Conservation (phyloP, 148 eudicot genomes). For the Arctostaphylos glauca region DNA sequence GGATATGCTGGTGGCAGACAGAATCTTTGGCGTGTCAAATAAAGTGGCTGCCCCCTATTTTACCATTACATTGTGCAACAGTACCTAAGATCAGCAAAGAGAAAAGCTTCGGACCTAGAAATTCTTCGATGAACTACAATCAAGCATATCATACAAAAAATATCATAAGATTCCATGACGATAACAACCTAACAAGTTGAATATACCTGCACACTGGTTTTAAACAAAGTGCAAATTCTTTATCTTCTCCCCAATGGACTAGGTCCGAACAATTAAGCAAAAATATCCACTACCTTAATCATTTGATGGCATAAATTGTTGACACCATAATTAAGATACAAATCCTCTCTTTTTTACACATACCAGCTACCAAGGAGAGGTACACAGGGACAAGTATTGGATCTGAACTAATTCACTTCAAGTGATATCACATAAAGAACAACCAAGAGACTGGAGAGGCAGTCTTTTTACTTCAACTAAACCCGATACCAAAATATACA, state of each 20-base stretch:
- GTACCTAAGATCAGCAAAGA: background rate
- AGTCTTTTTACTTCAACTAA: background rate
- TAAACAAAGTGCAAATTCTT: background rate
- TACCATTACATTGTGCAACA: background rate
- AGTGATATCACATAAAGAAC: background rate
- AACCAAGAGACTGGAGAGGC: background rate
- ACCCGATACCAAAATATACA: background rate
- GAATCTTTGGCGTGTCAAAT: background rate
- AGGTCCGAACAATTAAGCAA: background rate
- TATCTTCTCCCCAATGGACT: background rate
- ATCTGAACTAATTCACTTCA: background rate
- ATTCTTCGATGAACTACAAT: background rate
- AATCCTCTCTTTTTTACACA: background rate
- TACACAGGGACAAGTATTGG: background rate
- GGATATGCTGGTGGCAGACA: background rate
- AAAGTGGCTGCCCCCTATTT: background rate
- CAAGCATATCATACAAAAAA: background rate
- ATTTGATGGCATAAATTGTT: background rate
- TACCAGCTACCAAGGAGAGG: background rate
- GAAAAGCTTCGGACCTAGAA: background rate
- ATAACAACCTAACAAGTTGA: background rate
- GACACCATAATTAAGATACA: background rate
- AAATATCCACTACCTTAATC: background rate
- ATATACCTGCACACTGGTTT: background rate
- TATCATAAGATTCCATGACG: background rate